Conservation (phyloP, 768 basidiomycete species). For the Gyrodon lividus region DNA sequence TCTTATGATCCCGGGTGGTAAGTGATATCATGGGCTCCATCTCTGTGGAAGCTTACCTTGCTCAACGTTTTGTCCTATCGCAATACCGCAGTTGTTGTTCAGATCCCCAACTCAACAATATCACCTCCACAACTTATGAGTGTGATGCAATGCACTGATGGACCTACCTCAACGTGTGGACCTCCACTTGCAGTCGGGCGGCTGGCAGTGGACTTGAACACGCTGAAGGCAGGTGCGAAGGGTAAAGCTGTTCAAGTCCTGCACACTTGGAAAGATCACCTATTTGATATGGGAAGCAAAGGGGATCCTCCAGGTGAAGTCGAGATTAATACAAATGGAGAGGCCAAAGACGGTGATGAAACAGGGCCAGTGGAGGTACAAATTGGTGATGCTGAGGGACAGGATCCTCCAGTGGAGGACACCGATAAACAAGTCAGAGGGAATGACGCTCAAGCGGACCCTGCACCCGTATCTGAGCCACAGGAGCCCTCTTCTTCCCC, state of each 20-base stretch:
- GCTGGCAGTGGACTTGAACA: slow-evolving; percentile 57
- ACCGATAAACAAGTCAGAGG: slow-evolving; percentile 17
- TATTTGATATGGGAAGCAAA: slow-evolving; percentile 75
- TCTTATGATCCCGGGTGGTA: slow-evolving; percentile 86
- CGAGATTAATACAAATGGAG: slow-evolving; percentile 22
- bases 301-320: slow-evolving; percentile 49
- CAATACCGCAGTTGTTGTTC: slow-evolving; percentile 55
- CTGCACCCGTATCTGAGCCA: slow-evolving; percentile 11
- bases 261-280: slow-evolving; percentile 74
- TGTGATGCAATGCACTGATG: slow-evolving; percentile 49
- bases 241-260: slow-evolving; percentile 76
- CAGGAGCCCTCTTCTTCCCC: slow-evolving; percentile 1
- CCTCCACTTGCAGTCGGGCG: slow-evolving; percentile 75
- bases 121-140: slow-evolving; percentile 55
- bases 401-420: slow-evolving; percentile 11
- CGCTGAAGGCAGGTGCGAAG: slow-evolving; percentile 51
- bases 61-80: neutral
- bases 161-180: slow-evolving; percentile 26
- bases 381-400: slow-evolving; percentile 1
- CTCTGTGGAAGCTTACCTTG: neutral
- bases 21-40: slow-evolving; percentile 23
- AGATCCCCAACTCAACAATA: slow-evolving; percentile 42
- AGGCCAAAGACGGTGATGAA: slow-evolving; percentile 5
- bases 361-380: slow-evolving; percentile 10
- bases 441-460: slow-evolving; percentile 18